A percentile compares a stretch with the other conserved stretches of the same genome.
Conservation (phyloP, 805 yeast genomes). For the Pichia cephalocereana region DNA sequence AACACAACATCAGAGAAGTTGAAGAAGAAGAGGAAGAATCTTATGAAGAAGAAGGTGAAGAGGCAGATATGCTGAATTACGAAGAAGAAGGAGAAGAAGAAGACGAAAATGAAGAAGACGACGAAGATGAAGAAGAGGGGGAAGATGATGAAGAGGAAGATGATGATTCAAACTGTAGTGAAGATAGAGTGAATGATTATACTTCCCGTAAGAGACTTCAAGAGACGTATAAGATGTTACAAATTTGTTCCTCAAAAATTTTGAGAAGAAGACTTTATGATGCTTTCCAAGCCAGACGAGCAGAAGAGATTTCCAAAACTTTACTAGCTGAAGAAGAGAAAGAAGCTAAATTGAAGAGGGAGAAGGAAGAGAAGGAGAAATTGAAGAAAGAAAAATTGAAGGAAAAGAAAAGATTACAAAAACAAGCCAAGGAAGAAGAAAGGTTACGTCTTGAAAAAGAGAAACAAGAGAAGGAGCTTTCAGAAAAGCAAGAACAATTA, state of each 20-base stretch:
- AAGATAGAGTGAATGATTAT: constrained; percentile 34
- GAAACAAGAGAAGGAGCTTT: constrained; percentile 36
- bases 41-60: constrained; percentile 7
- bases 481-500: constrained; percentile 32
- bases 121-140: constrained; percentile 11
- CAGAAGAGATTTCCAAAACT: constrained; percentile 60
- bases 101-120: constrained; percentile 11
- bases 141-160: constrained; percentile 16
- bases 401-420: constrained; percentile 57
- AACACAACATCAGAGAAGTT: constrained; percentile 12
- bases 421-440: constrained; percentile 56
- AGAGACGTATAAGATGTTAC: constrained; percentile 74
- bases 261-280: constrained; percentile 64
- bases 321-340: constrained; percentile 62
- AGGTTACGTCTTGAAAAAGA: constrained; percentile 39
- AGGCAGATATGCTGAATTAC: constrained; percentile 2
- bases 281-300: constrained; percentile 72
- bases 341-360: constrained; percentile 56
- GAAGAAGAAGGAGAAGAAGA: constrained; percentile 8
- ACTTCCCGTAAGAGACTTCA: constrained; percentile 57
- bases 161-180: constrained; percentile 12
- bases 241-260: constrained; percentile 69
- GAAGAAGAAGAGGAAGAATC: constrained; percentile 13
- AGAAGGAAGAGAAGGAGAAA: constrained; percentile 56
- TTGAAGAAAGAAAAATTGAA: constrained; percentile 59